Base-by-base conservation (phyloP, 2,329 filamentous ascomycete species). In the Geosmithia putterillii region DNA sequence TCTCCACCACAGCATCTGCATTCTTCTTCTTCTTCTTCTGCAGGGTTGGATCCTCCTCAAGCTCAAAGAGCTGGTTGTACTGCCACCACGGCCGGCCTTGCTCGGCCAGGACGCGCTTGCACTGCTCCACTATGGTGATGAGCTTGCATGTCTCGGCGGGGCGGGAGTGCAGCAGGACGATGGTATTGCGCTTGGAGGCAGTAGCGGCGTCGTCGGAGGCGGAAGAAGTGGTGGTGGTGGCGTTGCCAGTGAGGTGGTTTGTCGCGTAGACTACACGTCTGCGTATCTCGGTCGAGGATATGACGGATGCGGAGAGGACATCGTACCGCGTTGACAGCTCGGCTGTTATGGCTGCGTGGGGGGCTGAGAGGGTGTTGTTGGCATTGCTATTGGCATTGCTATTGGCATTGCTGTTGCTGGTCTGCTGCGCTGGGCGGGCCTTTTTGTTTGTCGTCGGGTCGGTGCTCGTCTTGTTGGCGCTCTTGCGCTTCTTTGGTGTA, bases 111-210 rank as follows among this genome's bases (percentile, higher is more conserved):
- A 76, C 63, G 35, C 72, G 63, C 57, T 82, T 81, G 44, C 69
- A 70, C 34, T 83, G 78, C 58, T 87, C 83, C 38, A 71, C 70
- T 39, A 86, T 71, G 4, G 74, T 81, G 51, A 86, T 74, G 52
- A 86, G 65, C 58, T 87, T 88, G 58, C 68, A 69, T 2, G 74
- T 69, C 3, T 76, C 70, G 9, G 57, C 47, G 1, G 70, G 62
- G 18, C 69, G 68, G 25, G 73, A 70, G 51, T 75, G 66, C 17
- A 79, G 57, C 35, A 79, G 55, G n/a, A 65, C 65, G 14, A 67
- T 53, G 40, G 53, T 51, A 20, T 45, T 25, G 23, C 10, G 7
- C 7, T 25, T 25, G 23, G 6, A 7, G 23, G 7, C 10, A 10
- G 7, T 10, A 7, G 23, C 23, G 6, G 6, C 23, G 23, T 25